Conservation (phyloP, 805 yeast genomes). For the Myxozyma geophila region DNA sequence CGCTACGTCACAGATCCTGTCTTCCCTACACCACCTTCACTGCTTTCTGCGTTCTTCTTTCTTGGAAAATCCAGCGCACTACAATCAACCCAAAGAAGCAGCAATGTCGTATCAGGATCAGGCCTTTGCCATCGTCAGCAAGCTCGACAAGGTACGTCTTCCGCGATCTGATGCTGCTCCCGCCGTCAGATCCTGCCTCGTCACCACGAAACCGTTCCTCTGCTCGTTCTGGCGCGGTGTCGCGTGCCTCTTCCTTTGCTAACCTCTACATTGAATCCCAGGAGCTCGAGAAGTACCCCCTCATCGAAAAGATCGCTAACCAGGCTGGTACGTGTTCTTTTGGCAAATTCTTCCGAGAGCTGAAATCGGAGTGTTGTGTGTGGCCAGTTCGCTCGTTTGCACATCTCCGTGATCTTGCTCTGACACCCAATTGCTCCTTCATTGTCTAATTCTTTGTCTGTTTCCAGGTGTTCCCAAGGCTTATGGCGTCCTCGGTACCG, state of each 20-base stretch:
- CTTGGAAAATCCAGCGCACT: no score
- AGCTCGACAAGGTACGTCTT: slow-evolving; percentile 40
- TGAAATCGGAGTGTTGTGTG: neutral
- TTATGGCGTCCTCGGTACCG: slow-evolving; percentile 73
- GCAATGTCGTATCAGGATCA: slow-evolving; percentile 40
- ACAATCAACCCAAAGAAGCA: neutral
- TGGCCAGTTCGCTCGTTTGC: neutral
- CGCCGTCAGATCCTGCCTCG: neutral
- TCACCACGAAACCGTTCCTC: neutral
- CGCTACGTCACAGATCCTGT: slow-evolving; percentile 5
- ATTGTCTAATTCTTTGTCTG: neutral
- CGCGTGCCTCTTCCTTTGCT: neutral
- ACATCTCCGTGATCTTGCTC: neutral
- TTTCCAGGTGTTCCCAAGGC: slow-evolving; percentile 67
- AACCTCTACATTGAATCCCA: neutral
- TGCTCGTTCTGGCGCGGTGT: neutral
- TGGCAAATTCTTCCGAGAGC: neutral
- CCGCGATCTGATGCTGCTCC: neutral
- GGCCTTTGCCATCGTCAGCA: slow-evolving; percentile 39
- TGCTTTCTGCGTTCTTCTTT: neutral
- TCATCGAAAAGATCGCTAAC: slow-evolving; percentile 44
- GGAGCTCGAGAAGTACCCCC: slow-evolving; percentile 45
- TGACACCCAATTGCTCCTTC: neutral
- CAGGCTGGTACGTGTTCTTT: slow-evolving; percentile 39
- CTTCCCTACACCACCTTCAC: neutral